Percentiles rank a stretch among this genome's conserved stretches.
phyloP scores from a whole-genome alignment of 768 basidiomycete species.

The Myochromella boudieri region DNA sequence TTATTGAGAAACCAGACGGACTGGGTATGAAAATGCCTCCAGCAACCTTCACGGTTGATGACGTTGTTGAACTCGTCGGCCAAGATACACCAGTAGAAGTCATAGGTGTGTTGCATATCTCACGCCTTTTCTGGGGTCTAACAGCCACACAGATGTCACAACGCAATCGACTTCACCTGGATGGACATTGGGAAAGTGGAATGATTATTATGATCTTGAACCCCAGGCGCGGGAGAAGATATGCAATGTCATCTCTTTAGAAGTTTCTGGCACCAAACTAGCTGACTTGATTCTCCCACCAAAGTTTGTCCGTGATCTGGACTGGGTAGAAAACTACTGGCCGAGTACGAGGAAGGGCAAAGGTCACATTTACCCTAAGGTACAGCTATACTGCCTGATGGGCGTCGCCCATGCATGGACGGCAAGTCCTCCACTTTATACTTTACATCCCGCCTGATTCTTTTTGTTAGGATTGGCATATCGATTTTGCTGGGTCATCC shows the following conservation, averaged over 20 bases:
- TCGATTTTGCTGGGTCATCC: conserved; percentile 96
- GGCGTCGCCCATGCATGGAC: conserved; percentile 93
- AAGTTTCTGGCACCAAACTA: conserved; percentile 84
- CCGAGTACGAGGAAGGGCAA: conserved; percentile 73
- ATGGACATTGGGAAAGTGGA: conserved; percentile 93
- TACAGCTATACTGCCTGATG: conserved; percentile 97
- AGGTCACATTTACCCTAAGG: conserved; percentile 83
- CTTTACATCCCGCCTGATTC: conserved; percentile 1
- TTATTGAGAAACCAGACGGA: conserved; percentile 76
- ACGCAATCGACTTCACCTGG: conserved; percentile 82
- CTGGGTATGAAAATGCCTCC: conserved; percentile 91
- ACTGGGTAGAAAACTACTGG: conserved; percentile 98
- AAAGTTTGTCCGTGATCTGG: conserved; percentile 80
- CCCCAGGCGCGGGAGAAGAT: conserved; percentile 77
- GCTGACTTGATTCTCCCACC: conserved; percentile 82
- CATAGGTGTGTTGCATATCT: conserved; percentile 59
- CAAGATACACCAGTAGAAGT: conserved; percentile 83
- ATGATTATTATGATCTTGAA: conserved; percentile 76
- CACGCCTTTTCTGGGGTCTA: conserved; percentile 1
- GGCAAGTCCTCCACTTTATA: conserved; percentile 44
- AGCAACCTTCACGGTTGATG: conserved; percentile 66
- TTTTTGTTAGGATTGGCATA: conserved; percentile 88
- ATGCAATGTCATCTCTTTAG: conserved; percentile 93
- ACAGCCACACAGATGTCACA: conserved; percentile 64
- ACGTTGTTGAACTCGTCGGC: conserved; percentile 81